Base-by-base conservation (phyloP, 352 stramenopile genomes). In the Pythium graminicola region DNA sequence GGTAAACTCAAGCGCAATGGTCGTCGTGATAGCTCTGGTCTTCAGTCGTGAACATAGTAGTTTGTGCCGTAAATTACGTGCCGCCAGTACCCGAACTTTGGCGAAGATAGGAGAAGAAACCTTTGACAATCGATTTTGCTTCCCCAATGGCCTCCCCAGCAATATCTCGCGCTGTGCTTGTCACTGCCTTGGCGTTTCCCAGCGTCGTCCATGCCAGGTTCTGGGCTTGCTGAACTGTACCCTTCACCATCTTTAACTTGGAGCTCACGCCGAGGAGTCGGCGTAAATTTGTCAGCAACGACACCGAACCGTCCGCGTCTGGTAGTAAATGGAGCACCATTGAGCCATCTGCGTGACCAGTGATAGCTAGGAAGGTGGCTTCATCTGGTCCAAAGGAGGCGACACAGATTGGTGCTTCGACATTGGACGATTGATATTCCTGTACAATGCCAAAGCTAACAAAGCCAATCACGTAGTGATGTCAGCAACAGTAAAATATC, bases 191-290 rank as follows among this genome's bases (percentile, higher is more conserved):
- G 13, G 84, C 84, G 28, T 82, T 93, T 45, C 76, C 84, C 0
- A 93, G 52, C 3, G 84, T 93, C 2, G 78, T 89, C 67, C 87
- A 77, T 9, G 82, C 84, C 9, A 95, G 61, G 11, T 72, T 90
- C 50, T 95, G 82, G n/a, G 84, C 84, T 40, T 95, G 84, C 52
- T 93, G 82, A 29, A 95, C 82, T 0, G 84, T 93, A 14, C 81
- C 84, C 45, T 91, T 92, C 29, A 95, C 82, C 31, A 87, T 85
- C 54, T 95, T 93, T 26, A 93, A 68, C 51, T 86, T 89, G 10
- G 82, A 82, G 40, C 71, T 90, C 16, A 94, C 73, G 8, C 80
- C 81, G 1, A 94, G 66, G 22, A 93, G 60, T 19, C 81, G 75
- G 16, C 84, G 70, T 14, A 93, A 62, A 33, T 81, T 89, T 1